These are phyloP conservation scores for Aspergillus arachidicola DNA, from an alignment of 2,329 filamentous ascomycete genomes.

Conservation along the genomic window DNA sequence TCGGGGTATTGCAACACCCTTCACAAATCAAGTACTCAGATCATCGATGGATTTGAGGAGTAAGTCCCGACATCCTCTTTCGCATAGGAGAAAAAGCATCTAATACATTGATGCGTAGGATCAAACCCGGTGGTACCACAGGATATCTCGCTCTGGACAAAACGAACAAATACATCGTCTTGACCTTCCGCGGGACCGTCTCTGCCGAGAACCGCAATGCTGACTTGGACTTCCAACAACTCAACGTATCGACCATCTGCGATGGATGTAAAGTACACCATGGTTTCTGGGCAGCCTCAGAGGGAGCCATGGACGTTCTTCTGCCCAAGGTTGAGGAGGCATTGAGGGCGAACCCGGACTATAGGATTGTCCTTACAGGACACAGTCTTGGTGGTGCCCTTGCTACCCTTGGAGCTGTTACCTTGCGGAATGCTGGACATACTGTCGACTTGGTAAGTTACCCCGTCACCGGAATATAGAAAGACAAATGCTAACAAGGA, in stretches of 20 bases:
- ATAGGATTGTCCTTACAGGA: not conserved
- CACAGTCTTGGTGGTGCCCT: slow-evolving; percentile 11
- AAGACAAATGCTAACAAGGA: not conserved
- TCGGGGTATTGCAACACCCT: not conserved
- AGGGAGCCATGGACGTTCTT: not conserved
- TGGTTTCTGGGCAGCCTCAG: slow-evolving; percentile 8
- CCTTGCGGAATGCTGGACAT: slow-evolving; percentile 2
- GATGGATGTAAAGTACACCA: slow-evolving; percentile 8
- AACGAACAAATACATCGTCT: slow-evolving; percentile 5
- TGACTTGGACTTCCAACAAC: not conserved
- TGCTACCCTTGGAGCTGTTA: not conserved
- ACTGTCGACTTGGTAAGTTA: slow-evolving; percentile 7
- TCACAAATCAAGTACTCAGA: not conserved
- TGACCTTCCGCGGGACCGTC: slow-evolving; percentile 9
- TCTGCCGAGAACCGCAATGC: slow-evolving; percentile 3
- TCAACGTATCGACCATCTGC: slow-evolving; percentile 1
- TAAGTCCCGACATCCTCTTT: not conserved
- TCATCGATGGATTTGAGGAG: slow-evolving; percentile 2
- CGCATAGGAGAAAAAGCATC: not conserved
- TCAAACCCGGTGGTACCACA: slow-evolving; percentile 6
- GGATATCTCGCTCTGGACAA: slow-evolving; percentile 9
- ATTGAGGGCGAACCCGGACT: not conserved
- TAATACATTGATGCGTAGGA: not conserved
- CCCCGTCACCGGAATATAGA: not conserved
- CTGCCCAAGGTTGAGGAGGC: not conserved